phyloP scores from a whole-genome alignment of 176 grass and related monocot species.

The Metroxylon sagu region DNA sequence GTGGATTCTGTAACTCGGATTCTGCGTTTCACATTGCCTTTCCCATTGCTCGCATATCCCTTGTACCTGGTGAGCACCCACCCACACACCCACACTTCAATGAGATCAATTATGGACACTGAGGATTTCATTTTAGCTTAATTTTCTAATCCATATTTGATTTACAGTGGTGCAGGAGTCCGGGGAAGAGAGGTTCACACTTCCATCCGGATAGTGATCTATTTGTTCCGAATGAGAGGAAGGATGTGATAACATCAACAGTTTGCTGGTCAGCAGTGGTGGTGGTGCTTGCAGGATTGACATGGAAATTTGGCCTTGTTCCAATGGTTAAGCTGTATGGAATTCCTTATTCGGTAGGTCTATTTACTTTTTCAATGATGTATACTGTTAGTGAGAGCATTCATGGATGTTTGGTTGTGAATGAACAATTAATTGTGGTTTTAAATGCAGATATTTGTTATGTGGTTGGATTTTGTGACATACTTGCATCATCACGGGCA shows the following conservation, averaged over 20 bases:
- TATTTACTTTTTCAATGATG: neutral
- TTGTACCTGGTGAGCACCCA: slow-evolving; percentile 71
- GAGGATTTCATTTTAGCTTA: neutral
- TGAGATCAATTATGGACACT: neutral
- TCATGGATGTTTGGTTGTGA: too few species aligned
- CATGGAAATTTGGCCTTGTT: slow-evolving; percentile 62
- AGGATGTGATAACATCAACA: slow-evolving; percentile 72
- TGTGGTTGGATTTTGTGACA: slow-evolving; percentile 90
- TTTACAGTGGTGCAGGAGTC: slow-evolving; percentile 59
- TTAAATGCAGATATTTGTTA: slow-evolving; percentile 66
- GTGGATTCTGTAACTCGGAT: slow-evolving; percentile 45
- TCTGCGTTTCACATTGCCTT: slow-evolving; percentile 70
- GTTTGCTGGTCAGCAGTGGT: slow-evolving; percentile 65
- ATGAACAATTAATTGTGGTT: neutral
- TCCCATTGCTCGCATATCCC: slow-evolving; percentile 86
- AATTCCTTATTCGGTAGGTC: slow-evolving; percentile 60
- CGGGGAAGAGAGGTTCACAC: slow-evolving; percentile 75
- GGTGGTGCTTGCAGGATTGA: slow-evolving; percentile 50
- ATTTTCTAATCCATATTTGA: neutral
- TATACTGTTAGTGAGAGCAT: too few species aligned
- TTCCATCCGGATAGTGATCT: slow-evolving; percentile 64
- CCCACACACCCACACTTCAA: neutral
- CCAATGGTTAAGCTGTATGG: slow-evolving; percentile 80
- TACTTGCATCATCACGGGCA: slow-evolving; percentile 97
- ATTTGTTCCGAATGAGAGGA: slow-evolving; percentile 82